Conservation (phyloP, 345 rosid species). For the Citrus maxima region DNA sequence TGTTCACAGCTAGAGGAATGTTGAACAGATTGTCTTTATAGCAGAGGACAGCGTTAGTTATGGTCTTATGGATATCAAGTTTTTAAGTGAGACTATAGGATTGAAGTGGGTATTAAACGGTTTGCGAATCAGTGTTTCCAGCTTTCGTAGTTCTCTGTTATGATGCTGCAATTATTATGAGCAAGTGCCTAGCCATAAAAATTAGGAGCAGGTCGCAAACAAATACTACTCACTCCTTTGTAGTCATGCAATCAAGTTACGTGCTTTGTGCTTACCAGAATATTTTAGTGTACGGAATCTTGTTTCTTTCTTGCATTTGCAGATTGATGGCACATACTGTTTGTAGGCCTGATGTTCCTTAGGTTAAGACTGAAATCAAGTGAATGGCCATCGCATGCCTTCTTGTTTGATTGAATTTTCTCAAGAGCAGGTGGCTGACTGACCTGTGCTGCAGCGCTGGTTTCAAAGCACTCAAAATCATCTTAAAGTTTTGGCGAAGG, state of each 20-base stretch:
- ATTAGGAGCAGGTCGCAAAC: background rate
- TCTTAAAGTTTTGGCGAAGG: background rate
- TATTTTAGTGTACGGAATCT: background rate
- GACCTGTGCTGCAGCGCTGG: background rate
- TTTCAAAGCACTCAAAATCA: background rate
- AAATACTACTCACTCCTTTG: background rate
- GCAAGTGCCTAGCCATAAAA: background rate
- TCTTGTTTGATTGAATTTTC: background rate
- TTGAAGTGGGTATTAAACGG: background rate
- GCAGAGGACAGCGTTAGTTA: background rate
- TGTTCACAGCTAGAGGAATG: background rate
- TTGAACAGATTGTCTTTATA: background rate
- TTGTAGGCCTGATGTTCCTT: background rate
- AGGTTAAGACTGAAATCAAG: background rate
- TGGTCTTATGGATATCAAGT: background rate
- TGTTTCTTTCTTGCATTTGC: background rate
- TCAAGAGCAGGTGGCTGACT: background rate
- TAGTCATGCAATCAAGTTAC: background rate
- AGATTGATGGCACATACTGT: background rate
- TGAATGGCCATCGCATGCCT: background rate
- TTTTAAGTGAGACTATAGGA: too few species aligned
- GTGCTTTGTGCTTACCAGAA: background rate
- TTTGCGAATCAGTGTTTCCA: background rate
- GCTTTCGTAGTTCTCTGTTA: background rate
- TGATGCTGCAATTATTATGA: background rate